Percentiles rank a stretch among this genome's conserved stretches.
Evolutionary conservation across 1,139 yeast species (phyloP).

Genomic region (Nakaseomyces sp.): DNA sequence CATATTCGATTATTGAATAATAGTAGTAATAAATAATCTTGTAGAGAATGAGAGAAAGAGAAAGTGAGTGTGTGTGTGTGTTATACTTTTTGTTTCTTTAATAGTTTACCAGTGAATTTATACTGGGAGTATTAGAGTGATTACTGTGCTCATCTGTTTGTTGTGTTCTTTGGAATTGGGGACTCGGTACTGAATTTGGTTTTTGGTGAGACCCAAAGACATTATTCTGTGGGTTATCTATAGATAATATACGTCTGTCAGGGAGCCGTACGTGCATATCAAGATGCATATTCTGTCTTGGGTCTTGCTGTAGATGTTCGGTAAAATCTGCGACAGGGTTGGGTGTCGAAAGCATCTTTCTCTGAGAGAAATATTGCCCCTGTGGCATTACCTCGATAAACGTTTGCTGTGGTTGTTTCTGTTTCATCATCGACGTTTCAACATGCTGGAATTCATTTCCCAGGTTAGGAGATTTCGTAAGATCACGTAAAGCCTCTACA

Average conservation of each 20-base stretch:
- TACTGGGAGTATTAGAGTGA: background rate
- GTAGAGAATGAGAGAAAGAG: no score
- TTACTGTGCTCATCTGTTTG: background rate
- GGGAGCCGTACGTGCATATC: conserved; percentile 4
- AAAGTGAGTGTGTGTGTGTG: background rate
- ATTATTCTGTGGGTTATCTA: conserved; percentile 1
- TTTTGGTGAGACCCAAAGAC: background rate
- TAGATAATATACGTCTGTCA: background rate
- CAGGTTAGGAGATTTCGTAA: conserved; percentile 13
- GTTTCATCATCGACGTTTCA: conserved; percentile 5
- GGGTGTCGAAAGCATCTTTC: background rate
- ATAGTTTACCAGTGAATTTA: background rate
- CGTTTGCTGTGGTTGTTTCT: conserved; percentile 2
- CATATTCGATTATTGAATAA: no score
- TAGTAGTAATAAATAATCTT: no score
- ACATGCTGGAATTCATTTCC: background rate
- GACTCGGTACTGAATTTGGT: background rate
- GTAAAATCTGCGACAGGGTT: background rate
- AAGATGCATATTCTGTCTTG: background rate
- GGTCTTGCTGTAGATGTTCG: background rate
- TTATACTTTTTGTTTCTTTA: background rate
- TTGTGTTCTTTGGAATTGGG: background rate
- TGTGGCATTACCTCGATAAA: conserved; percentile 3
- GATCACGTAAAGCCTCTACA: conserved; percentile 15
- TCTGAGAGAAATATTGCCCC: background rate